Percentiles rank a stretch among this genome's conserved stretches.
phyloP scores from a whole-genome alignment of 495 filamentous ascomycete species.

The Staphylotrichum tortipilum region DNA sequence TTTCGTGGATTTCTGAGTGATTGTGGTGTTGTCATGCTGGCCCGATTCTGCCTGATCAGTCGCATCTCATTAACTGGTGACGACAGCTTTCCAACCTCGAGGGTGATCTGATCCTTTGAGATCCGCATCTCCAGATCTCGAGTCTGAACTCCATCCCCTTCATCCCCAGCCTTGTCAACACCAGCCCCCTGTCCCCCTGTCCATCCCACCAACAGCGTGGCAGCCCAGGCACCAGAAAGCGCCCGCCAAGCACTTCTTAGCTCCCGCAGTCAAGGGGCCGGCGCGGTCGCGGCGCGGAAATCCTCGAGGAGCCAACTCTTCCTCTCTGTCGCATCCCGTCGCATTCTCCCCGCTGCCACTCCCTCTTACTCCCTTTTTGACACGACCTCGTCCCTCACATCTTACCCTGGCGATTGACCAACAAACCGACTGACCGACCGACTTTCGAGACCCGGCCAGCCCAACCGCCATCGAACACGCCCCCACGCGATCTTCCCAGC shows the following conservation, averaged over 20 bases:
- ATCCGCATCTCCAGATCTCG: no score
- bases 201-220: no score
- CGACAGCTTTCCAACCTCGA: no score
- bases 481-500: neutral
- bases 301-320: slow-evolving; percentile 2
- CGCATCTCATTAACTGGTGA: neutral
- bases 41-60: neutral
- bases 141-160: neutral
- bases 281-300: slow-evolving; percentile 1
- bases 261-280: neutral
- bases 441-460: neutral
- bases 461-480: no score
- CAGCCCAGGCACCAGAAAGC: slow-evolving; percentile 7
- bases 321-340: neutral
- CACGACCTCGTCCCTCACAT: neutral
- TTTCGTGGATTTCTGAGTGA: neutral
- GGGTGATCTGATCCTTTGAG: no score
- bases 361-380: neutral
- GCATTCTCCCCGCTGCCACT: neutral
- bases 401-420: no score
- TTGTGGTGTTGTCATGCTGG: no score
- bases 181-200: neutral
- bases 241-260: slow-evolving; percentile 6
- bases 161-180: no score
- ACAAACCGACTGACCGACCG: neutral